Evolutionary conservation across 305 asterid genomes (phyloP).

Genomic region (Striga hermonthica): DNA sequence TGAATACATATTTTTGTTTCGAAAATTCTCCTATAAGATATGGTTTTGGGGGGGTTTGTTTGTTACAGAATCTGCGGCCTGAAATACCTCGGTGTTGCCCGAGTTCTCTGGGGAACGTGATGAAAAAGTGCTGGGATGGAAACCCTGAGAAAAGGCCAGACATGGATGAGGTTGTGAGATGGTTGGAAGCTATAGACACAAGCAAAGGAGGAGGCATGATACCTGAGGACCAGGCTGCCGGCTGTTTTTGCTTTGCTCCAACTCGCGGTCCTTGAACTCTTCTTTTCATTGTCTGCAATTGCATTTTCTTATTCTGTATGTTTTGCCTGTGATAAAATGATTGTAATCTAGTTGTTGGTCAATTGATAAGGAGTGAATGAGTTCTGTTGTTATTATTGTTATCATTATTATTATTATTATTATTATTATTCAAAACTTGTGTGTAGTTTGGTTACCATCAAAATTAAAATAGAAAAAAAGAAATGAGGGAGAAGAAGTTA

Average conservation of each 20-base stretch:
- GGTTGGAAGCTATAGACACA: slow-evolving; percentile 69
- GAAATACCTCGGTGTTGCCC: slow-evolving; percentile 82
- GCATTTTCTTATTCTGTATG: no score
- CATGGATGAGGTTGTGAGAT: slow-evolving; percentile 73
- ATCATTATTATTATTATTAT: no score
- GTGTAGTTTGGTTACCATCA: no score
- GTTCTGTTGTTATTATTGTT: neutral
- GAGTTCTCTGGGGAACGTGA: slow-evolving; percentile 50
- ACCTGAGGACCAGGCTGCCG: slow-evolving; percentile 58
- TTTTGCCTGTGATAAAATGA: neutral
- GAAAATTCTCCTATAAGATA: no score
- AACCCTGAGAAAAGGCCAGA: slow-evolving; percentile 70
- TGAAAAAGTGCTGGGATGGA: slow-evolving; percentile 76
- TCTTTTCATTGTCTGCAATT: neutral
- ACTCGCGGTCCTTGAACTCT: slow-evolving; percentile 53
- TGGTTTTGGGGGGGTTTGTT: no score
- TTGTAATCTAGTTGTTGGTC: slow-evolving; percentile 30
- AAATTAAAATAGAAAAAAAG: no score
- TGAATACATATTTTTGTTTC: no score
- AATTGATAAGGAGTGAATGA: slow-evolving; percentile 32
- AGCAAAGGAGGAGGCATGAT: slow-evolving; percentile 87
- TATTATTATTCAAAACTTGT: no score
- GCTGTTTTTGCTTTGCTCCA: slow-evolving; percentile 71
- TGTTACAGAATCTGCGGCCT: slow-evolving; percentile 52
- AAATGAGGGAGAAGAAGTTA: no score